A percentile compares a stretch with the other conserved stretches of the same genome.
Conservation (phyloP, 2,329 filamentous ascomycete genomes). For the Ophidiomyces ophidiicola region DNA sequence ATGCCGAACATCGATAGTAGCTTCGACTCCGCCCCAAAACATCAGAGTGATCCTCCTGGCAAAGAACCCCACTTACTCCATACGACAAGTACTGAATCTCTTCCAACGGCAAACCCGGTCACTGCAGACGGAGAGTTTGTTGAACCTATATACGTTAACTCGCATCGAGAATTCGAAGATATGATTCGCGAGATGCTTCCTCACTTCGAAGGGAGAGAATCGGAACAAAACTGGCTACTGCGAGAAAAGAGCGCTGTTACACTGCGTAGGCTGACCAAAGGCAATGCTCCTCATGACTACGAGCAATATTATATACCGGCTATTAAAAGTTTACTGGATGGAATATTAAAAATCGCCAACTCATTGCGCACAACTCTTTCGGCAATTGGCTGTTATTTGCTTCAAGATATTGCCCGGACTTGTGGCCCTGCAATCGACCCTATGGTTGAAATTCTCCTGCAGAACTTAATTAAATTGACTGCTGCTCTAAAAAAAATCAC, state of each 20-base stretch:
- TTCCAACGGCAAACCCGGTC: slow-evolving; percentile 11
- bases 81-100: slow-evolving; percentile 14
- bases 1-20: slow-evolving; percentile 6
- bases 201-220: slow-evolving; percentile 76
- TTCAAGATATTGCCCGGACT: slow-evolving; percentile 71
- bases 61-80: slow-evolving; percentile 12
- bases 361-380: slow-evolving; percentile 83
- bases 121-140: slow-evolving; percentile 52
- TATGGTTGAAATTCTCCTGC: slow-evolving; percentile 81
- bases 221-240: slow-evolving; percentile 80
- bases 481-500: slow-evolving; percentile 86
- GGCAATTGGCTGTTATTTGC: slow-evolving; percentile 67
- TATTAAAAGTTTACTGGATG: slow-evolving; percentile 66
- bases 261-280: slow-evolving; percentile 64
- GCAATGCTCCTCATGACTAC: slow-evolving; percentile 71
- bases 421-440: slow-evolving; percentile 70
- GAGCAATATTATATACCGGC: slow-evolving; percentile 55
- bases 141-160: slow-evolving; percentile 73
- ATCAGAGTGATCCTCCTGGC: slow-evolving; percentile 8
- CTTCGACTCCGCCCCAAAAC: slow-evolving; percentile 4
- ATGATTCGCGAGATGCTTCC: slow-evolving; percentile 68
- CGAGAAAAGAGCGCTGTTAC: slow-evolving; percentile 70
- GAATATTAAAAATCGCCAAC: slow-evolving; percentile 71
- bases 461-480: slow-evolving; percentile 78
- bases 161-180: slow-evolving; percentile 76